Evolutionary conservation across 2,329 filamentous ascomycete genomes (phyloP), one percentile per base, ranked within the genome.

Genomic region (Ophiocordyceps camponoti-leonardi): DNA sequence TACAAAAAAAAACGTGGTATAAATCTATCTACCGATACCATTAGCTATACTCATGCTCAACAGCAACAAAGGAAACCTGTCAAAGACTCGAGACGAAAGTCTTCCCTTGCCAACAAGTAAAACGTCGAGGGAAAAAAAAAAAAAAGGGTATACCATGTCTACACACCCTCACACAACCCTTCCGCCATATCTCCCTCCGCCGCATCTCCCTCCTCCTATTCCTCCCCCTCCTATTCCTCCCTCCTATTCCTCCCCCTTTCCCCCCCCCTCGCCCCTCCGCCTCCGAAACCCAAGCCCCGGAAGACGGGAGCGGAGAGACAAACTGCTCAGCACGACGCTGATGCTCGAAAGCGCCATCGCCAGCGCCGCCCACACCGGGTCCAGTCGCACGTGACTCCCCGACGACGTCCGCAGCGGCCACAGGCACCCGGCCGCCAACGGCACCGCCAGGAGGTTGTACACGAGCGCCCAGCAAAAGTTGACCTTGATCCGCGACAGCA

Each of bases 291-390:
- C 69, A 11, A 72, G 33, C 20, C 61, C 54, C 10, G 66, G 65
- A 12, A 71, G 47, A 43, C 58, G 51, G 46, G 60, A 71, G 58
- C 80, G 75, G 65, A 95, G 62, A 44, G 79, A 70, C 55, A 94
- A 63, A 65, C 83, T 90, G 59, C 86, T 94, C 57, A 77, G 65
- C 44, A 95, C 83, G 42, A 96, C 88, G 56, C 84, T 92, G 52
- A 95, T 80, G 61, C 83, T 90, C 62, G 87, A 94, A 60, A 88
- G 62, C 23, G 90, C 90, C 90, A 95, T 96, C 1, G 88, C 88
- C 58, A 94, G 63, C 52, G 80, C 82, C 6, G 88, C 90, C 88
- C 88, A 95, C 1, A 84, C 83, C 0, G 83, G 83, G 58, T 85
- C 80, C 42, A 88, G 63, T 49, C 74, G 66, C 19, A 86, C 62